Evolutionary conservation across 139 green algal species (phyloP), one percentile per base, ranked within the genome.

Genomic region (Ettlia oleoabundans): DNA sequence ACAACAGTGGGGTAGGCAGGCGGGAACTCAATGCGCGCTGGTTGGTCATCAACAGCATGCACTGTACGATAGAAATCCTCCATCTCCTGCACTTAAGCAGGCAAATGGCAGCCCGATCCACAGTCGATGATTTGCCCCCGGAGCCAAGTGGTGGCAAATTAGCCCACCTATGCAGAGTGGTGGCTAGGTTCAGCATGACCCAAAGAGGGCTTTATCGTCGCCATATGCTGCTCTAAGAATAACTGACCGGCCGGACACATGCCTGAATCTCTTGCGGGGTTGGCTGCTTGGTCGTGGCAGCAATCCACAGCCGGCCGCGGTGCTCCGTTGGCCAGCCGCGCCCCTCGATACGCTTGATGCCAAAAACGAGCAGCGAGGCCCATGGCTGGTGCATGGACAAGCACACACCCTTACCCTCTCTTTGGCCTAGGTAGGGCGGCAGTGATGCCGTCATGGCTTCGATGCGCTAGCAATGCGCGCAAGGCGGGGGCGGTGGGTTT

Each of bases 331-430:
- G 70, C 90, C 88, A 93, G 24, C 61, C 61, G n/a, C 90, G 84
- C 0, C 86, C 88, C 55, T 92, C 88, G 15, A 93, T 91, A 26
- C 90, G 81, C 72, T 93, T 93, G 21, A 93, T 85, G 47, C 90
- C 90, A 37, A 88, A 84, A 1, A 92, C 88, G 32, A 93, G 77
- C 30, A 92, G 80, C 7, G 21, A 47, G 64, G 43, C 43, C 41
- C 43, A 62, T 5, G 41, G 43, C 21, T 62, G 67, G 41, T 53
- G 70, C 19, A 78, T 38, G 0, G 70, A 61, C 8, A 40, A 22
- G 55, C 55, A 65, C 55, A 65, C 85, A 93, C 55, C 55, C 10
- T 10, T 15, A 15, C 15, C 47, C 47, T 58, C 15, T 24, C 15
- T 15, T 65, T 65, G 55, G 18, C 30, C 21, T 65, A 32, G 18